Base-by-base conservation (phyloP, 441 rosid genomes). In the Adansonia gregorii region DNA sequence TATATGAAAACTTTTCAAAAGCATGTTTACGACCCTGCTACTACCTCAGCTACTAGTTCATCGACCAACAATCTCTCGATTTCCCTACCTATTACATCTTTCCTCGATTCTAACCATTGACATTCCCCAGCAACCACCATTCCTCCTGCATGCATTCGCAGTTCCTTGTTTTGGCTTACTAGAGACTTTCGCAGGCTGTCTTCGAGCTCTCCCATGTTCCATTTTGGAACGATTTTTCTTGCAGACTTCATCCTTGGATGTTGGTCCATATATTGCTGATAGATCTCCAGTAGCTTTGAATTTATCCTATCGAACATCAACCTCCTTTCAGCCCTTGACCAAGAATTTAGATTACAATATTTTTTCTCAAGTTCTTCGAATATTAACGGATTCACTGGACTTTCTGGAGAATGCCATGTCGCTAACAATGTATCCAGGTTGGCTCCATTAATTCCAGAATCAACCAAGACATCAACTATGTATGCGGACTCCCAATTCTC, bases 321-420 rank as follows among this genome's bases (percentile, higher is more conserved):
- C 78, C 81, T 89, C 76, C 99, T 87, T 60, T 92, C 98, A 10
- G 89, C 63, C 83, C 87, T 89, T 8, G 84, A 79, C 79, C 89
- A 86, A 61, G 85, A 78, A 49, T 76, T 68, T 71, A 71, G 70
- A 61, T 58, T 49, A 3, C 78, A 60, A 81, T 89, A 88, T 76
- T 85, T 86, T 81, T 91, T 88, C 88, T 97, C 99, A 0, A 94
- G 90, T 81, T 89, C 91, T 72, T 93, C 91, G 3, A 94, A 97
- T 67, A 92, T 81, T 14, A 66, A 49, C 31, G 92, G 93, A 63
- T 82, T 91, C 78, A 92, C 84, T 0, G 97, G 94, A 80, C 86
- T 81, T 52, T 94, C 92, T 9, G 86, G 79, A 52, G 93, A 86
- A 79, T 93, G 87, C 82, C 91, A 84, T 72, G 88, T 83, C n/a